Percentiles rank a stretch among this genome's conserved stretches.
phyloP scores from a whole-genome alignment of 495 filamentous ascomycete genomes.

The Aspergillus coremiiformis region DNA sequence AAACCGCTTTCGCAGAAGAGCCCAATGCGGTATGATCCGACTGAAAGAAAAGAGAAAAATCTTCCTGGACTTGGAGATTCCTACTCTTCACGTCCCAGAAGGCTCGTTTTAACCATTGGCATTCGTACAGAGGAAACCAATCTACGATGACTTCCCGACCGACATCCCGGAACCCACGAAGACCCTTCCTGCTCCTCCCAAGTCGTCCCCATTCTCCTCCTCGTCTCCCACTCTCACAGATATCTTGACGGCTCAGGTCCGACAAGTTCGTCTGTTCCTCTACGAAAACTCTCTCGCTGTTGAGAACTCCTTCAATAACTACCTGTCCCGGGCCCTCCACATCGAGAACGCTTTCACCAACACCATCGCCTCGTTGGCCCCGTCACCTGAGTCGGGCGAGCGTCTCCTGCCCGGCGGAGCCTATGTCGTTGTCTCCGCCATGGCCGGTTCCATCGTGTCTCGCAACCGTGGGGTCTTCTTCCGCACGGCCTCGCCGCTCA shows the following conservation, averaged over 20 bases:
- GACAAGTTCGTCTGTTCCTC: conserved; percentile 69
- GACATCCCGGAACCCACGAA: conserved; percentile 32
- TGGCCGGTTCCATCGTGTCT: conserved; percentile 84
- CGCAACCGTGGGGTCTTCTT: conserved; percentile 79
- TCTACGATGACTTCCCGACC: conserved; percentile 68
- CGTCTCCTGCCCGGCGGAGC: conserved; percentile 75
- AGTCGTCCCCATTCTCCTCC: conserved; percentile 19
- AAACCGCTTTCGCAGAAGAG: conserved; percentile 50
- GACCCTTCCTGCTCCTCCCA: conserved; percentile 22
- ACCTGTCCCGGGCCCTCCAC: conserved; percentile 65
- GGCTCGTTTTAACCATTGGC: conserved; percentile 13
- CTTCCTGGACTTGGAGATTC: conserved; percentile 6
- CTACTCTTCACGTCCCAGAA: background rate
- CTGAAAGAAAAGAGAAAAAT: no score
- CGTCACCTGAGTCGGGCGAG: conserved; percentile 72
- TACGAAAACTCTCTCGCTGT: conserved; percentile 61
- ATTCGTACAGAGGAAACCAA: conserved; percentile 59
- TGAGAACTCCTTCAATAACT: conserved; percentile 70
- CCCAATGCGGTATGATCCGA: conserved; percentile 31
- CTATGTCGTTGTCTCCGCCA: conserved; percentile 84
- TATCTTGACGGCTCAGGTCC: conserved; percentile 77
- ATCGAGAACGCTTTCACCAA: conserved; percentile 73
- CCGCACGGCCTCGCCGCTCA: conserved; percentile 60
- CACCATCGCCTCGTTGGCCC: conserved; percentile 80
- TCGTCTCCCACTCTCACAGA: conserved; percentile 76